Conservation (phyloP, 768 basidiomycete species). For the Boletus eberwhitei region DNA sequence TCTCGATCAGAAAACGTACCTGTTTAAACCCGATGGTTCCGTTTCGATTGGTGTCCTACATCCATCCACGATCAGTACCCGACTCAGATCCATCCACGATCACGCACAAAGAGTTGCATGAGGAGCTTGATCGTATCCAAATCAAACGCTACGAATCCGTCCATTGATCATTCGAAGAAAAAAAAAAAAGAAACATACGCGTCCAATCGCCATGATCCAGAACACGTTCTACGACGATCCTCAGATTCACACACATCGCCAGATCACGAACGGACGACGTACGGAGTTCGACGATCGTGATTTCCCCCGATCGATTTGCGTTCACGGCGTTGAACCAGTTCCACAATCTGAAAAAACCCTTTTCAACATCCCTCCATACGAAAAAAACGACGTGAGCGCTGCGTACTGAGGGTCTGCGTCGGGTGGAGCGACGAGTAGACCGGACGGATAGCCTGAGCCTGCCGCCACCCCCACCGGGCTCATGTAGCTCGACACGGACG, state of each 20-base stretch:
- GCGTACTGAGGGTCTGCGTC: conserved; percentile 76
- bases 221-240: conserved; percentile 28
- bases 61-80: background rate
- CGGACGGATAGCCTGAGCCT: background rate
- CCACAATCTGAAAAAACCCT: conserved; percentile 67
- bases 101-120: conserved; percentile 72
- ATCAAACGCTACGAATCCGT: conserved; percentile 58
- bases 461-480: background rate
- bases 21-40: conserved; percentile 82
- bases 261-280: conserved; percentile 30
- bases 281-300: conserved; percentile 67
- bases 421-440: conserved; percentile 25
- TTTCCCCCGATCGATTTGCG: conserved; percentile 62
- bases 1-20: conserved; percentile 33
- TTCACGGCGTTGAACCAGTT: conserved; percentile 71
- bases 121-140: conserved; percentile 83
- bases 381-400: background rate
- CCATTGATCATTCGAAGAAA: no score
- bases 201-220: conserved; percentile 69
- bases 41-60: conserved; percentile 64
- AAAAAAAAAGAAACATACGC: conserved; percentile 43
- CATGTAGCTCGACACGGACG: background rate
- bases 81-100: background rate
- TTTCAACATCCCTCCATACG: no score
- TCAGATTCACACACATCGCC: background rate